phyloP scores from a whole-genome alignment of 352 stramenopile genomes.

The Globisporangium splendens region DNA sequence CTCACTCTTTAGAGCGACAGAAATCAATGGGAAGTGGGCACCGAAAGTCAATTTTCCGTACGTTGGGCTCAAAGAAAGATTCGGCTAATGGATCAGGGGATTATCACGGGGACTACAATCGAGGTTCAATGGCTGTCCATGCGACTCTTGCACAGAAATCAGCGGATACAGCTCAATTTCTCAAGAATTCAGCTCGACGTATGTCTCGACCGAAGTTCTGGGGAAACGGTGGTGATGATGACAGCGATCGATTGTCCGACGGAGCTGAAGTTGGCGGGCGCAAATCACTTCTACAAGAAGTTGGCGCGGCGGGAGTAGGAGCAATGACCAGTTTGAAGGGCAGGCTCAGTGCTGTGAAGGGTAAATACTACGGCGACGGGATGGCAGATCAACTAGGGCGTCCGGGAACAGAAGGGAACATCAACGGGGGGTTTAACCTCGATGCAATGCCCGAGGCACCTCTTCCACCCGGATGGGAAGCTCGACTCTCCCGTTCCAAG shows the following conservation, averaged over 20 bases:
- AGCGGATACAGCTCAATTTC: slow-evolving; percentile 71
- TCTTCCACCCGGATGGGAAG: slow-evolving; percentile 76
- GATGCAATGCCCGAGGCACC: slow-evolving; percentile 51
- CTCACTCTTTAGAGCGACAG: slow-evolving; percentile 23
- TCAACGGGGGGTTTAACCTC: slow-evolving; percentile 60
- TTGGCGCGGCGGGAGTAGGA: slow-evolving; percentile 43
- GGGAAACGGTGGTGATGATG: slow-evolving; percentile 40
- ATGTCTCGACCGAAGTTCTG: slow-evolving; percentile 64
- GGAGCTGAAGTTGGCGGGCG: slow-evolving; percentile 39
- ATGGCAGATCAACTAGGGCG: slow-evolving; percentile 7
- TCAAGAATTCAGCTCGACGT: slow-evolving; percentile 66
- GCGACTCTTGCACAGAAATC: slow-evolving; percentile 67
- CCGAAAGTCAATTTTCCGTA: slow-evolving; percentile 58
- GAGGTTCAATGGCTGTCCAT: slow-evolving; percentile 44
- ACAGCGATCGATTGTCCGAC: slow-evolving; percentile 47
- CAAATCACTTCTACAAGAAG: slow-evolving; percentile 64
- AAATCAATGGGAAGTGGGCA: slow-evolving; percentile 39
- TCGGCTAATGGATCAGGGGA: slow-evolving; percentile 22
- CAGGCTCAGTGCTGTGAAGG: slow-evolving; percentile 68
- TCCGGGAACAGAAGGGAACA: slow-evolving; percentile 3
- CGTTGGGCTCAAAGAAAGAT: slow-evolving; percentile 76
- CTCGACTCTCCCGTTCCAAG: slow-evolving; percentile 78
- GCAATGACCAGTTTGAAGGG: slow-evolving; percentile 77
- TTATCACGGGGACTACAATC: slow-evolving; percentile 29
- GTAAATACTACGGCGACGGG: slow-evolving; percentile 67